Evolutionary conservation across 768 basidiomycete species (phyloP), one percentile per base, ranked within the genome.

Genomic region (Leccinum boreale): DNA sequence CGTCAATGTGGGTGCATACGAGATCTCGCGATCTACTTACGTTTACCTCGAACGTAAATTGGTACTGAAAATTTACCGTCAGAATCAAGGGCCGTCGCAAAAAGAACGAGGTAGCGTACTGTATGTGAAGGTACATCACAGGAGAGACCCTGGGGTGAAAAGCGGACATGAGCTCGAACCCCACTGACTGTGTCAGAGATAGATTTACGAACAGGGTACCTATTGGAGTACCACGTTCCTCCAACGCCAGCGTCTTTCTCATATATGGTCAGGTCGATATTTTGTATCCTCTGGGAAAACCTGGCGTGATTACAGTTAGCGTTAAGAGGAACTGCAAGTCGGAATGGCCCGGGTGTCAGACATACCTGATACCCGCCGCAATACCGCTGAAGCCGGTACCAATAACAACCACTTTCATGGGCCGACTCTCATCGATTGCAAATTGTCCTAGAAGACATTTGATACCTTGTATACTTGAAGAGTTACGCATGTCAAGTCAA

Each of bases 91-190:
- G n/a, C 12, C n/a, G 17, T 39, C 35, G 36, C 19, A 19, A 65
- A 4, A 17, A 26, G 46, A 26, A 17, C 17, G 53, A 59, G 17
- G 14, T 42, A 58, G 60, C 78, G 59, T 65, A 84, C 83, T 42
- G 74, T 77, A 56, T 83, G 83, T 1, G 84, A 76, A 10, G 84
- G 84, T 23, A 86, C 78, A 64, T 86, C 85, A 61, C 85, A 86
- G 15, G 81, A 78, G 9, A 85, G 67, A 8, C 84, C 83, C 75
- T 83, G 23, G 28, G 28, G n/a, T 10, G n/a, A 24, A 44, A 14
- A 12, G 23, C 29, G 7, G 23, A 14, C 11, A 17, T 56, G 29
- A 52, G 52, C 14, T 17, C 3, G 15, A 28, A 31, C 15, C n/a
- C 3, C 9, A 46, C 12, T 15, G 10, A 14, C 6, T n/a, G 9